phyloP scores from a whole-genome alignment of 179 eudicot species.

The Sideroxylon spinosum region DNA sequence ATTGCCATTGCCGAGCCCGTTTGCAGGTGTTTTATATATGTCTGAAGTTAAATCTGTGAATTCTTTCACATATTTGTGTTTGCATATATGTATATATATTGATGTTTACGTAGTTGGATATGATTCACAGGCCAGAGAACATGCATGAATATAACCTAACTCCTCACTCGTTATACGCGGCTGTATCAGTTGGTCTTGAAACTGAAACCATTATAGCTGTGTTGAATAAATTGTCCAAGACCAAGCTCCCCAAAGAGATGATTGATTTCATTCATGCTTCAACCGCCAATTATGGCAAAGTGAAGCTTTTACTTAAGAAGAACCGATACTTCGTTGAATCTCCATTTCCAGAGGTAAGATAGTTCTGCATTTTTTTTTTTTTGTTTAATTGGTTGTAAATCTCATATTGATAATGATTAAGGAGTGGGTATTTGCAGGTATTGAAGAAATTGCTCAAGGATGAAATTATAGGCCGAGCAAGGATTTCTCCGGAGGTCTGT shows the following conservation, averaged over 20 bases:
- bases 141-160: conserved; percentile 99
- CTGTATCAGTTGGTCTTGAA: conserved; percentile 95
- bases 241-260: conserved; percentile 95
- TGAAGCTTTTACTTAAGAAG: conserved; percentile 95
- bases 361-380: background rate
- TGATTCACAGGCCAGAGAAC: conserved; percentile 68
- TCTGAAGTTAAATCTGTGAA: background rate
- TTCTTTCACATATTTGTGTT: background rate
- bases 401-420: conserved; percentile 6
- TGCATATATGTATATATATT: background rate
- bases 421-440: conserved; percentile 46
- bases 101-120: conserved; percentile 12
- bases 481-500: conserved; percentile 67
- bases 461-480: conserved; percentile 69
- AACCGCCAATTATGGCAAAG: conserved; percentile 96
- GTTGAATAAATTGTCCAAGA: conserved; percentile 80
- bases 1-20: conserved; percentile 98
- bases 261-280: conserved; percentile 85
- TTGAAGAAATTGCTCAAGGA: conserved; percentile 69
- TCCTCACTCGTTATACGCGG: conserved; percentile 93
- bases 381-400: background rate
- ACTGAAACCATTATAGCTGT: conserved; percentile 83
- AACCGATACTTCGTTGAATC: conserved; percentile 89
- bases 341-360: conserved; percentile 84
- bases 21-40: conserved; percentile 59